Conservation (phyloP, 148 eudicot species). For the Cornus suecica region DNA sequence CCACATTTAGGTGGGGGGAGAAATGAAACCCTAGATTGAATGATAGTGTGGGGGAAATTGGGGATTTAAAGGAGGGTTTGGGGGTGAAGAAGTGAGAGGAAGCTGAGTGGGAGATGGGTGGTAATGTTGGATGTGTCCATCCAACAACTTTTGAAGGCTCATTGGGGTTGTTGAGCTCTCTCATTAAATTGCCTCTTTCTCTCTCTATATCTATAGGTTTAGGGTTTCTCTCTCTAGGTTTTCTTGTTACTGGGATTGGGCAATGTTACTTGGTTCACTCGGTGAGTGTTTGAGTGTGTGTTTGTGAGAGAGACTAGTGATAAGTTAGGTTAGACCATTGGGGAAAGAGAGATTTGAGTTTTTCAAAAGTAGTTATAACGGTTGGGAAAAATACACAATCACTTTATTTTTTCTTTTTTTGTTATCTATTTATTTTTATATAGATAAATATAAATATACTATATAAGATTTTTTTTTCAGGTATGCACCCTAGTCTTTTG, state of each 20-base stretch:
- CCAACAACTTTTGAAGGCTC: slow-evolving; percentile 24
- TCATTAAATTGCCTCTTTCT: slow-evolving; percentile 1
- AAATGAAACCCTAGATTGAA: not conserved
- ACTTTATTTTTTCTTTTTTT: not conserved
- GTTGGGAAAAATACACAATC: not conserved
- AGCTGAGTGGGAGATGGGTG: not conserved
- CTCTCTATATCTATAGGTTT: not conserved
- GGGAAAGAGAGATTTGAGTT: not conserved
- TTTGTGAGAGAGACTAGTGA: not conserved
- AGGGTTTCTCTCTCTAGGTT: not conserved
- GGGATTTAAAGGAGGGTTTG: slow-evolving; percentile 15
- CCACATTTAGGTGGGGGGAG: slow-evolving; percentile 35
- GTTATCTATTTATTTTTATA: too few relatives aligned
- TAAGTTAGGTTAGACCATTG: not conserved
- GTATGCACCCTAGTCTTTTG: too few relatives aligned
- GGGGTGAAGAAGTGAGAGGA: not conserved
- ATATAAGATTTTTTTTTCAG: too few relatives aligned
- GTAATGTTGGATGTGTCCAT: slow-evolving; percentile 17
- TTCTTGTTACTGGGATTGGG: too few relatives aligned
- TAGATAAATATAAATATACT: too few relatives aligned
- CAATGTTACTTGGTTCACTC: too few relatives aligned
- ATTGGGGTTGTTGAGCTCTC: slow-evolving; percentile 3
- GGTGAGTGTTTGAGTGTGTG: not conserved
- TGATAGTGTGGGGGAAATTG: not conserved
- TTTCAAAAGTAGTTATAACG: slow-evolving; percentile 1